Conservation (phyloP, 345 rosid species). For the Isatis tinctoria region DNA sequence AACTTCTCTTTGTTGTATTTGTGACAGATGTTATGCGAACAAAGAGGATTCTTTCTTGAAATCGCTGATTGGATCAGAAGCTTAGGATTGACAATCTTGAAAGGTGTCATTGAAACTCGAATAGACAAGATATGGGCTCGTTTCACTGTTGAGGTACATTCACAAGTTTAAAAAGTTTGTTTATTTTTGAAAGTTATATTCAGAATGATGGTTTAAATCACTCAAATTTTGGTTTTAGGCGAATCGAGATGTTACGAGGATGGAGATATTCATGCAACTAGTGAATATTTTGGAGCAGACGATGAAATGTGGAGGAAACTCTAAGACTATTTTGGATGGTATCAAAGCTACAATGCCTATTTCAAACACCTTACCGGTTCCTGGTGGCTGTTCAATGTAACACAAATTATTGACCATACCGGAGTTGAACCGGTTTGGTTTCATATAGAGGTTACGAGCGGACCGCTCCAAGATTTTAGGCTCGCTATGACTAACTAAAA, state of each 20-base stretch:
- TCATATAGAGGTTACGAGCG: slow-evolving; percentile 30
- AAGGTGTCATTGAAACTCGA: slow-evolving; percentile 83
- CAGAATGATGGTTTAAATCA: background rate
- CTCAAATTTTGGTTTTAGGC: slow-evolving; percentile 45
- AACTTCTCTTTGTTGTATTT: background rate
- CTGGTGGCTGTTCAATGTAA: slow-evolving; percentile 43
- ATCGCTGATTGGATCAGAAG: slow-evolving; percentile 88
- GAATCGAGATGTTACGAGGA: slow-evolving; percentile 79
- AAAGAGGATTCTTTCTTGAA: slow-evolving; percentile 89
- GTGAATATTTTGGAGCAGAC: slow-evolving; percentile 81
- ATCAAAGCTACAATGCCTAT: slow-evolving; percentile 46
- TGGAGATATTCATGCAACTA: slow-evolving; percentile 88
- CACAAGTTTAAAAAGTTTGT: background rate
- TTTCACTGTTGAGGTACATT: slow-evolving; percentile 79
- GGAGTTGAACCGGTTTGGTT: slow-evolving; percentile 9
- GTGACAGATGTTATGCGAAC: slow-evolving; percentile 87
- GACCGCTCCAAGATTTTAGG: slow-evolving; percentile 19
- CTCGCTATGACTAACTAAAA: slow-evolving; percentile 29
- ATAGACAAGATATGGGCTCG: slow-evolving; percentile 86
- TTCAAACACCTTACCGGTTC: slow-evolving; percentile 45
- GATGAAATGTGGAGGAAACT: slow-evolving; percentile 42
- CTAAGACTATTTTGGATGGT: slow-evolving; percentile 44
- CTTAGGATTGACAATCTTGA: slow-evolving; percentile 90
- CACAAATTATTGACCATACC: slow-evolving; percentile 23
- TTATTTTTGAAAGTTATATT: background rate